A percentile compares a stretch with the other conserved stretches of the same genome.
These are phyloP conservation scores for Drechmeria coniospora DNA, from an alignment of 2,329 filamentous ascomycete species.

Conservation along the genomic window DNA sequence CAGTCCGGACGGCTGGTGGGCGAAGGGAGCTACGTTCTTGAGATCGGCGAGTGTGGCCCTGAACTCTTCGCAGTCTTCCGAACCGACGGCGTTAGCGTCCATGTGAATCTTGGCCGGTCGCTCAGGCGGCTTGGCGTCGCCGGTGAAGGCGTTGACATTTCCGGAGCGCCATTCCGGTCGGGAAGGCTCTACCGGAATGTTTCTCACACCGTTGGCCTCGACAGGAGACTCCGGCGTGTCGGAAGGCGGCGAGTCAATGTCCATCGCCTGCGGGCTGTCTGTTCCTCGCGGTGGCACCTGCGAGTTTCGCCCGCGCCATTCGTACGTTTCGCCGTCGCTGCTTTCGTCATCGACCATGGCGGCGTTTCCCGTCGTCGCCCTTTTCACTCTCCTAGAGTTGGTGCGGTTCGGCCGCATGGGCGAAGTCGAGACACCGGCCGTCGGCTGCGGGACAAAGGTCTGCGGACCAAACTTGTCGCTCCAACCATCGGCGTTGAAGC, in stretches of 20 bases:
- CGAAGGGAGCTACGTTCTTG: slow-evolving; percentile 39
- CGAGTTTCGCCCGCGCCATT: slow-evolving; percentile 19
- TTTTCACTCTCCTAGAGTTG: slow-evolving; percentile 45
- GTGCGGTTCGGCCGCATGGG: slow-evolving; percentile 27
- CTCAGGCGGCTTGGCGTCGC: slow-evolving; percentile 7
- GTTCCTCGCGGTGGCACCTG: slow-evolving; percentile 13
- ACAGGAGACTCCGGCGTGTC: slow-evolving; percentile 10
- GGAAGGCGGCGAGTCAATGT: slow-evolving; percentile 40
- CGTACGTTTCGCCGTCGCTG: slow-evolving; percentile 24
- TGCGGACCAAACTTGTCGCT: slow-evolving; percentile 36
- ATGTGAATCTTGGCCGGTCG: slow-evolving; percentile 8
- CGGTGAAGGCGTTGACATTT: slow-evolving; percentile 18
- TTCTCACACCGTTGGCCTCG: slow-evolving; percentile 22
- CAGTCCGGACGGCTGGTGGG: slow-evolving; percentile 30
- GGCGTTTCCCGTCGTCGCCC: slow-evolving; percentile 29
- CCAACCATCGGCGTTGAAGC: slow-evolving; percentile 39
- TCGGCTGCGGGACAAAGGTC: slow-evolving; percentile 34
- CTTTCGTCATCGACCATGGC: slow-evolving; percentile 32
- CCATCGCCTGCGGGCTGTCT: slow-evolving; percentile 45
- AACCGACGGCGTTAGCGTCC: slow-evolving; percentile 26
- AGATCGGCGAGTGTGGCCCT: slow-evolving; percentile 38
- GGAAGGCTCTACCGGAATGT: slow-evolving; percentile 42
- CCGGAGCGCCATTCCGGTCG: slow-evolving; percentile 44
- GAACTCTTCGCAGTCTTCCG: slow-evolving; percentile 41
- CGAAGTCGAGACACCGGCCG: slow-evolving; percentile 23